Evolutionary conservation across 352 stramenopile species (phyloP), one percentile per base, ranked within the genome.

Genomic region (Detonula confervacea): DNA sequence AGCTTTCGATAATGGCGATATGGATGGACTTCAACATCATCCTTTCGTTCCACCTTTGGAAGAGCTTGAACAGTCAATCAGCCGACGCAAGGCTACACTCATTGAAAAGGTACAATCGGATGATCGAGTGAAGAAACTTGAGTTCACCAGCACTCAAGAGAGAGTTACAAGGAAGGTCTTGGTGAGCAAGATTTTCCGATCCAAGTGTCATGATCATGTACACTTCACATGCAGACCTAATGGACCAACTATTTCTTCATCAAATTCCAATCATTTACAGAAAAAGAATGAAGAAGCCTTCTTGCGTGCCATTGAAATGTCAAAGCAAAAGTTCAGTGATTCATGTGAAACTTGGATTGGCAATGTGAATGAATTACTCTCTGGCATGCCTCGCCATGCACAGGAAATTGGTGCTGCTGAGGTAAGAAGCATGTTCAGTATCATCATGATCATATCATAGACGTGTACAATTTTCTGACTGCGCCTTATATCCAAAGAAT

Each of bases 51-150:
- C 73, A 24, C 70, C 46, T 20, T 37, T 70, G 7, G 49, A 81
- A 30, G 39, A 77, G 22, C 66, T 81, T 12, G 73, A 81, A 47
- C 49, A 64, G 20, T 51, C 66, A 24, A 65, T 81, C 22, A 46
- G 44, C n/a, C 46, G 27, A 8, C 42, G 73, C 30, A 81, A 81
- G 46, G 73, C 65, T 12, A 47, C 33, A 8, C 44, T 81, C 29
- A 73, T 81, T 54, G 73, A 81, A 63, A 81, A 81, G 39, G 24
- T 65, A 4, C 73, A 81, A 52, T 65, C 67, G 9, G 73, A 81
- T 63, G 65, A 77, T 56, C 30, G 73, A 16, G 66, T 81, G 16
- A 71, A 62, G 51, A 81, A 77, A 14, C 46, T 77, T 1, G 47
- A 81, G 52, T 46, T 66, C 5, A 60, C 71, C 12, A 67, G 42